Evolutionary conservation across 768 basidiomycete genomes (phyloP), one percentile per base, ranked within the genome.

Genomic region (Crucibulum laeve): DNA sequence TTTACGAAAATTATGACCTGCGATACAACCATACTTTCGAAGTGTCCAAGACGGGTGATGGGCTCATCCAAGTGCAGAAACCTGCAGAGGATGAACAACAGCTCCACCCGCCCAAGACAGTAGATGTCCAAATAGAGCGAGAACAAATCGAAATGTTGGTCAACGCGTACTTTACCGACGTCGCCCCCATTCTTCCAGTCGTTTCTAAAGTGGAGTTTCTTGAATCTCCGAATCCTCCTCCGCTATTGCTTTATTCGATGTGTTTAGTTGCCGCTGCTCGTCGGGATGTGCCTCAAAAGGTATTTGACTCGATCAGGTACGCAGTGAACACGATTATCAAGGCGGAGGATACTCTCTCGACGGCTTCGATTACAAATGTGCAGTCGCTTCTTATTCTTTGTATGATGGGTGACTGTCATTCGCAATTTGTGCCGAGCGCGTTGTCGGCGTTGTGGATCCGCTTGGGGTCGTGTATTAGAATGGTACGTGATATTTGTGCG

Each of bases 331-430:
- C 72, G 36, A 71, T 94, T 37, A 85, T 97, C 59, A 87, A 93
- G 65, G 73, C 78, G 15, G 92, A 96, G 36, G 95, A 97, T 60
- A 87, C 98, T 26, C 70, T 96, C 32, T 91, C 88, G 24, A 93
- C 87, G 23, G 80, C 91, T 10, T 82, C 83, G 25, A 80, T 93
- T 48, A 78, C 82, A 48, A 92, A 95, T 57, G 83, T 97, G 13
- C 94, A 96, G 62, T 80, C 89, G 4, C 63, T 96, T 47, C 70
- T 95, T 48, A 88, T 93, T 52, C 60, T 92, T 44, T 83, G 85
- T 55, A 90, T 91, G 87, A 80, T 80, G 17, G 91, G 84, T 28
- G 93, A 96, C 55, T 82, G 87, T 36, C 94, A 97, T 66, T 92
- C 91, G 18, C 87, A 86, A 58, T 91, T 82, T 58, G 87, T 91